Evolutionary conservation across 2,329 filamentous ascomycete genomes (phyloP).

Genomic region (Thermothelomyces thermophilus): DNA sequence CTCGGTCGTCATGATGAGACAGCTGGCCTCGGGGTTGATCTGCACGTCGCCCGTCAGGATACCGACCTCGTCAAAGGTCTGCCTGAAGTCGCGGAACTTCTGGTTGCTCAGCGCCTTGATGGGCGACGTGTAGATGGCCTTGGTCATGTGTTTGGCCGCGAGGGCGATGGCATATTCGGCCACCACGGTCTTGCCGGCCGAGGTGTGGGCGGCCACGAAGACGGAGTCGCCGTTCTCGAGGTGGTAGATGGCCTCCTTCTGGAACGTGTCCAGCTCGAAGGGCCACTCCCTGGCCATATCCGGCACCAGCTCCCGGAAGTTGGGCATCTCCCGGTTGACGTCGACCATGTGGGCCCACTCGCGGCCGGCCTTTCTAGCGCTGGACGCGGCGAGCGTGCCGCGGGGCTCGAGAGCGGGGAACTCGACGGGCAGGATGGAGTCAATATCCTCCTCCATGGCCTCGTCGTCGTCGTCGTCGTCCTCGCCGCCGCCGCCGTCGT

Average conservation of each 20-base stretch:
- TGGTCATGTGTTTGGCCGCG: conserved; percentile 98
- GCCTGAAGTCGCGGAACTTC: conserved; percentile 92
- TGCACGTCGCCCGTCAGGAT: conserved; percentile 97
- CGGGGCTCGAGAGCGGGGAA: conserved; percentile 87
- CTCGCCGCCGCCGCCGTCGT: conserved; percentile 29
- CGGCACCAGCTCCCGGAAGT: conserved; percentile 87
- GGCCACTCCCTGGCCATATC: conserved; percentile 96
- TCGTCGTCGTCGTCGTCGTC: conserved; percentile 28
- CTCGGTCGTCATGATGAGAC: conserved; percentile 98
- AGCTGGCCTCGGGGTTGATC: conserved; percentile 95
- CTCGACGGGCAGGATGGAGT: conserved; percentile 81
- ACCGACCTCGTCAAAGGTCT: conserved; percentile 88
- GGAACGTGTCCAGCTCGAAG: conserved; percentile 95
- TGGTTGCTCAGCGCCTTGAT: conserved; percentile 99
- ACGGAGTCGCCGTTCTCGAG: conserved; percentile 94
- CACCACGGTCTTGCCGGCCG: conserved; percentile 95
- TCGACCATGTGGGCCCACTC: conserved; percentile 99
- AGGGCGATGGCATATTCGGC: conserved; percentile 96
- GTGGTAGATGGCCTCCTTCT: conserved; percentile 97
- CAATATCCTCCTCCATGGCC: conserved; percentile 60
- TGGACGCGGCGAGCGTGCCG: conserved; percentile 64
- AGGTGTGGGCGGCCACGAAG: conserved; percentile 96
- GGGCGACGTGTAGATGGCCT: conserved; percentile 96
- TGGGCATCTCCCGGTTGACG: conserved; percentile 85
- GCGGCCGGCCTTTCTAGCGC: conserved; percentile 65